phyloP scores from a whole-genome alignment of 2,329 filamentous ascomycete species.

The Penicillium brevicompactum region DNA sequence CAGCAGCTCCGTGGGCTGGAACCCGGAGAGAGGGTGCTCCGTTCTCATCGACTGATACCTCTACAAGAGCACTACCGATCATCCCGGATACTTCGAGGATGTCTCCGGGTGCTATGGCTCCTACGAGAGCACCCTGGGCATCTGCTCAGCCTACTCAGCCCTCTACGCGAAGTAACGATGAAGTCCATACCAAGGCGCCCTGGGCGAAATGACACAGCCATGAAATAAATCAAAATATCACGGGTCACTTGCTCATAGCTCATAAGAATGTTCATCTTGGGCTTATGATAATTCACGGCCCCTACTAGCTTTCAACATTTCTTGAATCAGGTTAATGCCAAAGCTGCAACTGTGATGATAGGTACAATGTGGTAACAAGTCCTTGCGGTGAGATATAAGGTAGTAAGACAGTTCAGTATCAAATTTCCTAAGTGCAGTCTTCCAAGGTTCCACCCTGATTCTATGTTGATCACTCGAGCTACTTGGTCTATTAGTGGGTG shows the following conservation, averaged over 20 bases:
- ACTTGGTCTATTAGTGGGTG: background rate
- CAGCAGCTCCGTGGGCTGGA: slow-evolving; percentile 35
- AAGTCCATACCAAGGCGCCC: slow-evolving; percentile 40
- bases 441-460: too few species aligned
- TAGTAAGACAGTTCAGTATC: background rate
- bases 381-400: too few species aligned
- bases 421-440: background rate
- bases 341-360: too few species aligned
- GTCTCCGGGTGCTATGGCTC: slow-evolving; percentile 31
- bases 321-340: too few species aligned
- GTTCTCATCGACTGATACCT: background rate
- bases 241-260: background rate
- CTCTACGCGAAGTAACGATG: slow-evolving; percentile 18
- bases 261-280: background rate
- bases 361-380: too few species aligned
- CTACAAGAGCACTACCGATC: slow-evolving; percentile 11
- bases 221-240: background rate
- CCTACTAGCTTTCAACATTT: too few species aligned
- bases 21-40: slow-evolving; percentile 15
- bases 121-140: slow-evolving; percentile 39
- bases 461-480: background rate
- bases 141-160: slow-evolving; percentile 17
- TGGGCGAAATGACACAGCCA: slow-evolving; percentile 34
- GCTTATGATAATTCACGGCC: too few species aligned
- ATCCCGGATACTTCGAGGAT: slow-evolving; percentile 33